Evolutionary conservation across 176 grass and related monocot genomes (phyloP).

Genomic region (Sorghum bicolor): DNA sequence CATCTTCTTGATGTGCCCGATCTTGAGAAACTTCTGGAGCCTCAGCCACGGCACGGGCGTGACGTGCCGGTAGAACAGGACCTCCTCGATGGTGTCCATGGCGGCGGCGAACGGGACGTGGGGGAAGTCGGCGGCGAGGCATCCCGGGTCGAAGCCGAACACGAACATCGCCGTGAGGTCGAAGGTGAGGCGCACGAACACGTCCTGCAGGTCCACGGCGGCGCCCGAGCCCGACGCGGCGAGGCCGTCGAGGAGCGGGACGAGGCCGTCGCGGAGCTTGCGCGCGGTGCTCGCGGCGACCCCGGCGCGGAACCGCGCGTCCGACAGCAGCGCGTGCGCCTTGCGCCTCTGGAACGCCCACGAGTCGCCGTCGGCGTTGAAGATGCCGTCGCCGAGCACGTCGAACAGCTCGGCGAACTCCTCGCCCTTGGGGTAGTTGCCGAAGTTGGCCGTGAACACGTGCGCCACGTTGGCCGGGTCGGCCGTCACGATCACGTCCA

Average conservation of each 20-base stretch:
- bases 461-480: slow-evolving; percentile 69
- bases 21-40: slow-evolving; percentile 32
- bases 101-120: slow-evolving; percentile 54
- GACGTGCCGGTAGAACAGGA: slow-evolving; percentile 57
- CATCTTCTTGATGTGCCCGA: slow-evolving; percentile 51
- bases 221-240: slow-evolving; percentile 25
- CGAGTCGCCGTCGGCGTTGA: slow-evolving; percentile 71
- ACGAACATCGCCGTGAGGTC: slow-evolving; percentile 65
- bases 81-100: slow-evolving; percentile 60
- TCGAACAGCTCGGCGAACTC: slow-evolving; percentile 60
- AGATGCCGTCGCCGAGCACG: slow-evolving; percentile 66
- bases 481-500: slow-evolving; percentile 54
- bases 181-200: slow-evolving; percentile 74
- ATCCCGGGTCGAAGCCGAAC: slow-evolving; percentile 64
- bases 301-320: slow-evolving; percentile 43
- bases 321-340: slow-evolving; percentile 48
- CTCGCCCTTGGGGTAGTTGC: slow-evolving; percentile 75
- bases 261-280: slow-evolving; percentile 48
- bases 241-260: slow-evolving; percentile 46
- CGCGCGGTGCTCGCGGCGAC: slow-evolving; percentile 33
- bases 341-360: slow-evolving; percentile 67
- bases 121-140: slow-evolving; percentile 59
- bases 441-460: slow-evolving; percentile 57
- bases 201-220: slow-evolving; percentile 61
- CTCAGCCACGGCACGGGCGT: slow-evolving; percentile 38